phyloP scores from a whole-genome alignment of 2,329 filamentous ascomycete species.

The Microsporum audouinii region DNA sequence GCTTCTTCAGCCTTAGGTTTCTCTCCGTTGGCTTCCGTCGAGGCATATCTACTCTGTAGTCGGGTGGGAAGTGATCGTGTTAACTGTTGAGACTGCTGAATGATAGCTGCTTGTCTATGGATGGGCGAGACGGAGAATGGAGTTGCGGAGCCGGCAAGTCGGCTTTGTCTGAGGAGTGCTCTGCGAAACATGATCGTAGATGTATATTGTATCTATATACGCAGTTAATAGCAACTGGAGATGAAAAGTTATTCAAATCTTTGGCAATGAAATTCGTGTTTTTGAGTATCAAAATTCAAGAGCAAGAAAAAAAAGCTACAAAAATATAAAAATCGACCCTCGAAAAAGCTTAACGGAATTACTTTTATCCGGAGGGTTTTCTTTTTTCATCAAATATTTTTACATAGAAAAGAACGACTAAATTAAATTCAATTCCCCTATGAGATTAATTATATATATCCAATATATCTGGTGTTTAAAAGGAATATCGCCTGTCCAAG shows the following conservation, averaged over 20 bases:
- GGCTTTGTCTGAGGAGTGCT: conserved; percentile 33
- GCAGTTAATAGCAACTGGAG: neutral
- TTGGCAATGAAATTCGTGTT: neutral
- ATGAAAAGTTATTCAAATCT: neutral
- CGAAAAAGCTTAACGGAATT: neutral
- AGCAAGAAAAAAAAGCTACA: conserved; percentile 8
- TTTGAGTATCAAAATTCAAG: conserved; percentile 8
- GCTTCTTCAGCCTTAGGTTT: conserved; percentile 24
- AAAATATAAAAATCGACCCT: neutral
- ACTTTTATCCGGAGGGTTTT: neutral
- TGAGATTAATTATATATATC: neutral
- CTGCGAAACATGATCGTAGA: conserved; percentile 30
- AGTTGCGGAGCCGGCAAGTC: conserved; percentile 27
- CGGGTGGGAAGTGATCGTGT: conserved; percentile 26
- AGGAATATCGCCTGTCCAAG: neutral
- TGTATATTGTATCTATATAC: neutral
- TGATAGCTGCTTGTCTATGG: conserved; percentile 25
- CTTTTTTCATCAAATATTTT: neutral
- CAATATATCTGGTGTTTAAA: neutral
- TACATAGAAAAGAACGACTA: neutral
- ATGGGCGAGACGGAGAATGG: conserved; percentile 23
- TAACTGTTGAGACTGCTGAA: conserved; percentile 21
- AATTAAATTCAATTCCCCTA: neutral
- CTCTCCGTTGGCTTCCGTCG: conserved; percentile 29
- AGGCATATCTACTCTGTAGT: conserved; percentile 31